These are phyloP conservation scores for Saussurea involucrata DNA, from an alignment of 129 eudicot species.

Conservation along the genomic window DNA sequence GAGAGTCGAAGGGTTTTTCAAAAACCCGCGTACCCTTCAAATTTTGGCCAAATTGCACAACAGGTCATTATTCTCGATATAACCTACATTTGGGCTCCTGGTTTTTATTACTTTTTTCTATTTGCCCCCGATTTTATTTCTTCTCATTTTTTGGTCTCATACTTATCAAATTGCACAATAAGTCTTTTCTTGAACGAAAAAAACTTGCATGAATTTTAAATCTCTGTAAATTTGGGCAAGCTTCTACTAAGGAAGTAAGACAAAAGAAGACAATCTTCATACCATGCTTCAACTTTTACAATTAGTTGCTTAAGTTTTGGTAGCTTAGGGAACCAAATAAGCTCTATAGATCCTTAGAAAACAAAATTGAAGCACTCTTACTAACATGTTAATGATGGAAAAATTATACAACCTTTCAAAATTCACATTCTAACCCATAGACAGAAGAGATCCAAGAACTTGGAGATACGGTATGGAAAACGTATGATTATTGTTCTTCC, in stretches of 20 bases:
- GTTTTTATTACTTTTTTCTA: too few relatives aligned
- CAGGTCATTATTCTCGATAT: neutral
- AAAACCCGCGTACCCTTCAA: too few relatives aligned
- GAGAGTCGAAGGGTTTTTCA: too few relatives aligned
- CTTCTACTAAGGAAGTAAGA: slow-evolving; percentile 31
- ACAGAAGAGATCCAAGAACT: slow-evolving; percentile 27
- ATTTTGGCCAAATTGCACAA: neutral
- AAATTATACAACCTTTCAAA: neutral
- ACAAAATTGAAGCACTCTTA: neutral
- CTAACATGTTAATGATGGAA: neutral
- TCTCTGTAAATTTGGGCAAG: slow-evolving; percentile 37
- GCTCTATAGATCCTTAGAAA: slow-evolving; percentile 27
- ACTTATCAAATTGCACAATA: too few relatives aligned
- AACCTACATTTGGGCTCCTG: too few relatives aligned
- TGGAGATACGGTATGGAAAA: slow-evolving; percentile 26
- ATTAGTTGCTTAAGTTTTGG: slow-evolving; percentile 33
- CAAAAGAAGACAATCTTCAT: slow-evolving; percentile 36
- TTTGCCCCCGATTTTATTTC: too few relatives aligned
- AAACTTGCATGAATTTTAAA: neutral
- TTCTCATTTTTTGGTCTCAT: too few relatives aligned
- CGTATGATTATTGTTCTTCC: slow-evolving; percentile 18
- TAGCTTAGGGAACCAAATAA: slow-evolving; percentile 29
- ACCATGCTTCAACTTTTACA: slow-evolving; percentile 31
- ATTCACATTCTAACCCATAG: slow-evolving; percentile 15
- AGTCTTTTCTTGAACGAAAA: too few relatives aligned